Conservation (phyloP, 352 stramenopile species). For the Peronospora farinosa region DNA sequence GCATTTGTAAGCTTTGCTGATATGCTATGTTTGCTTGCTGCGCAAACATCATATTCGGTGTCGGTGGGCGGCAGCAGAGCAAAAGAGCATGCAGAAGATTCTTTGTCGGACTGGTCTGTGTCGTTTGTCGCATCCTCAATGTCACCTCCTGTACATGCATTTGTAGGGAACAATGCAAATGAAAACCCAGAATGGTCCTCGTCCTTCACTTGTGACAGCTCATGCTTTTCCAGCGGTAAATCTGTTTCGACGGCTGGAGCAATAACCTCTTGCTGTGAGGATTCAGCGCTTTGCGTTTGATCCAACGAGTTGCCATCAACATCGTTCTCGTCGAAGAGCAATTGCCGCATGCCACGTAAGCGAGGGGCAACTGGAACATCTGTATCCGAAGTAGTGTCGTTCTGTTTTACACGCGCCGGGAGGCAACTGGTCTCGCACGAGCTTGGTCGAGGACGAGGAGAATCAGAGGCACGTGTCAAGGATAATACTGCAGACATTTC, state of each 20-base stretch:
- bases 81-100: constrained; percentile 19
- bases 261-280: not conserved
- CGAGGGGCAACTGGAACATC: constrained; percentile 17
- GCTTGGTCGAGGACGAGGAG: constrained; percentile 10
- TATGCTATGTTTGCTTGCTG: constrained; percentile 1
- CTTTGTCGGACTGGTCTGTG: constrained; percentile 14
- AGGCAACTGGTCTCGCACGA: not conserved
- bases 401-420: not conserved
- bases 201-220: not conserved
- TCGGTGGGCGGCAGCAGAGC: constrained; percentile 18
- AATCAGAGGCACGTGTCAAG: constrained; percentile 15
- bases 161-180: constrained; percentile 18
- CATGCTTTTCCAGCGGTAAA: not conserved
- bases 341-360: constrained; percentile 31
- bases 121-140: constrained; percentile 3
- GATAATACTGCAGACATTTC: constrained; percentile 24
- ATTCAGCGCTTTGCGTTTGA: constrained; percentile 3
- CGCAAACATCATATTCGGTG: not conserved
- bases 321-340: constrained; percentile 39
- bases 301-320: not conserved
- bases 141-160: not conserved
- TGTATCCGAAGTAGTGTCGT: not conserved
- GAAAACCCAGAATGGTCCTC: constrained; percentile 10
- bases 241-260: constrained; percentile 1
- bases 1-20: not conserved